Evolutionary conservation across 257 asterid genomes (phyloP).

Genomic region (Anisodus acutangulus): DNA sequence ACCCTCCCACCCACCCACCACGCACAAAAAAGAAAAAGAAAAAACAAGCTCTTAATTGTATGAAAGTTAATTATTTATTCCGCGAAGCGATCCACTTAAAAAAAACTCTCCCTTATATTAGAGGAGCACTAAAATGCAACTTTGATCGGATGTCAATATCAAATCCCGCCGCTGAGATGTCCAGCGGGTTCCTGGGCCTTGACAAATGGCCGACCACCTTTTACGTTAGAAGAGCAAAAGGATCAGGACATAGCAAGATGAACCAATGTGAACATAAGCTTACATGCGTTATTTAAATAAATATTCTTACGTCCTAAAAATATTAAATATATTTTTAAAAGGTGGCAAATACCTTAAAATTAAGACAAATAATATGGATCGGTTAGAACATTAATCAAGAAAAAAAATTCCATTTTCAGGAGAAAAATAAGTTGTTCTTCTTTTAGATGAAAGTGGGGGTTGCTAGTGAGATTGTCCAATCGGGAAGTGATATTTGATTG

Average conservation of each 20-base stretch:
- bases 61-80: no score
- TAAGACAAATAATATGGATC: background rate
- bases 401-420: background rate
- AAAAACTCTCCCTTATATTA: background rate
- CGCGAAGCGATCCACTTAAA: no score
- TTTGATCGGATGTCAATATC: background rate
- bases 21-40: no score
- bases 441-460: conserved; percentile 14
- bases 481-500: conserved; percentile 12
- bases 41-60: no score
- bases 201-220: no score
- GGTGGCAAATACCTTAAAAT: background rate
- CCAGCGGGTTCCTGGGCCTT: no score
- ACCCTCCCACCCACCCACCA: no score
- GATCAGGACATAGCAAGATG: no score
- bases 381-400: background rate
- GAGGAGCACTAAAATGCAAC: conserved; percentile 14
- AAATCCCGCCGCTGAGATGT: background rate
- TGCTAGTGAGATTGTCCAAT: conserved; percentile 9
- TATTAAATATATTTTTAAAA: background rate
- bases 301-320: background rate
- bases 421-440: background rate
- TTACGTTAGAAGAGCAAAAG: no score
- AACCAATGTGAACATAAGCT: no score
- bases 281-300: background rate